Evolutionary conservation across 2,329 filamentous ascomycete species (phyloP), one percentile per base, ranked within the genome.

Genomic region (Coleophoma cylindrospora): DNA sequence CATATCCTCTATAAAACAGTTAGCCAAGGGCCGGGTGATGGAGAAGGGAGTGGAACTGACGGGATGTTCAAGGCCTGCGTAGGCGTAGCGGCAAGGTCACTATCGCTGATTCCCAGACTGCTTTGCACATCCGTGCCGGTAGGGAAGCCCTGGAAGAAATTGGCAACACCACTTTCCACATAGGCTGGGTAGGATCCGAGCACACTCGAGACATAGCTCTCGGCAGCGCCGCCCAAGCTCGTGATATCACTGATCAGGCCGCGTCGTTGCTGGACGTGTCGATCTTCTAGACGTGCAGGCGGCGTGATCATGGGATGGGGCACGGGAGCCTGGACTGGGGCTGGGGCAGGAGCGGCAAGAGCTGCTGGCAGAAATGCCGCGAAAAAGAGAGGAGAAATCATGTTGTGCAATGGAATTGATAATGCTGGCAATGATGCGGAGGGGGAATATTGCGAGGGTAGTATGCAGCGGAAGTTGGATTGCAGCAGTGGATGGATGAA

Each of bases 21-120:
- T 47, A 61, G 56, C 43, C 53, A 5, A 13, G 9, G 34, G 38
- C 21, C 14, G 13, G 34, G 8, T 10, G 33, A 22, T 3, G 4
- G 15, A 27, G n/a, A n/a, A 43, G 1, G 2, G 33, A 8, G 13
- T 14, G 9, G 7, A 4, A 64, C 70, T 63, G 59, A 77, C 68
- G 86, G 85, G 9, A 90, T 64, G 55, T 89, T 90, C 53, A 90
- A 68, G 4, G 87, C 85, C 54, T 87, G 77, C 0, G 86, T 89
- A 0, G 86, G 86, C 50, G 76, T 70, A 2, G 84, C 81, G 44
- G 69, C 74, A 36, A 89, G 64, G 47, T 86, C 78, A 33, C 69
- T 67, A 51, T 81, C 76, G 48, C 74, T 71, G 34, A 89, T 71
- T 2, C 79, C 81, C 5, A 88, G 71, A 34, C 77, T 80, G 56